A percentile compares a stretch with the other conserved stretches of the same genome.
Evolutionary conservation across 352 stramenopile species (phyloP).

Genomic region (Globisporangium radiosum): DNA sequence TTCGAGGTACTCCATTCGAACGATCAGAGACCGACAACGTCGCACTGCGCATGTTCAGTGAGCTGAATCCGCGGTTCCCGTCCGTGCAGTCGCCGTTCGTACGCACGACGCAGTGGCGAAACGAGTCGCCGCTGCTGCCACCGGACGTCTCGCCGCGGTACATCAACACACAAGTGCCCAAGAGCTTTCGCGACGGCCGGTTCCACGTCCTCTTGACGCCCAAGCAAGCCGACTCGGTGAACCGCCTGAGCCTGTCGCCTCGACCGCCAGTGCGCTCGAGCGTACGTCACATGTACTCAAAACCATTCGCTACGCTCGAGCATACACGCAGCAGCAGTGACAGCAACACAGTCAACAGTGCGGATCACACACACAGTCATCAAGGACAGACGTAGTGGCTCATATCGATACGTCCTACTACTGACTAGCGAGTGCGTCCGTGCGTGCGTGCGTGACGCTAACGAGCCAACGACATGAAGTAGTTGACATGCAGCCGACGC

Average conservation of each 20-base stretch:
- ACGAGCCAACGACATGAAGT: too few species aligned
- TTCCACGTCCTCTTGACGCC: slow-evolving; percentile 44
- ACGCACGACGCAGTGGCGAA: slow-evolving; percentile 44
- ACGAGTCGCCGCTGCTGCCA: slow-evolving; percentile 35
- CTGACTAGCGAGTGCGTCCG: not conserved
- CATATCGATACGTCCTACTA: not conserved
- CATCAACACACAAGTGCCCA: slow-evolving; percentile 39
- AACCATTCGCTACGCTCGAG: slow-evolving; percentile 10
- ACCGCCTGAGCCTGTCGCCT: slow-evolving; percentile 34
- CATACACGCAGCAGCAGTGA: not conserved
- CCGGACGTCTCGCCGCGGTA: slow-evolving; percentile 48
- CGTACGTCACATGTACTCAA: slow-evolving; percentile 6
- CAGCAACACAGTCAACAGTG: not conserved
- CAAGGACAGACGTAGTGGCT: not conserved
- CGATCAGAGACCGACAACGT: slow-evolving; percentile 1
- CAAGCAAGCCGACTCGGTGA: slow-evolving; percentile 39
- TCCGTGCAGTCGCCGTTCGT: slow-evolving; percentile 41
- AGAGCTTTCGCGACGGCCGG: slow-evolving; percentile 44
- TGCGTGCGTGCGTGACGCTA: too few species aligned
- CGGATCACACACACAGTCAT: not conserved
- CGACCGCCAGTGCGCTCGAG: slow-evolving; percentile 8
- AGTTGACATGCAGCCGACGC: too few species aligned
- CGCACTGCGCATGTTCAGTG: slow-evolving; percentile 25
- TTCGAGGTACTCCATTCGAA: too few species aligned
- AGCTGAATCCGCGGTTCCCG: slow-evolving; percentile 60